A percentile compares a stretch with the other conserved stretches of the same genome.
phyloP scores from a whole-genome alignment of 2,329 filamentous ascomycete species.

The Aspergillus hortae region DNA sequence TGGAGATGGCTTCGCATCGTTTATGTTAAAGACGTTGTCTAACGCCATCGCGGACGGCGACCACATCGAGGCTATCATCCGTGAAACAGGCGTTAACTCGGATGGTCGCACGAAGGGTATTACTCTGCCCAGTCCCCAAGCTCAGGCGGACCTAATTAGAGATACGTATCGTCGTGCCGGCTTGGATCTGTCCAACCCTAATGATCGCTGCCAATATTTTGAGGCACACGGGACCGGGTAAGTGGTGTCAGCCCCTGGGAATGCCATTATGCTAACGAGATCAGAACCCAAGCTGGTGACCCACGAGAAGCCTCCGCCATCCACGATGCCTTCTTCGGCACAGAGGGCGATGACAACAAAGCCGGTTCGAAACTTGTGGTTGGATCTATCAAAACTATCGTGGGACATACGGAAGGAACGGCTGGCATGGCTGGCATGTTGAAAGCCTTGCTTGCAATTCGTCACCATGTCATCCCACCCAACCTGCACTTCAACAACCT shows the following conservation, averaged over 20 bases:
- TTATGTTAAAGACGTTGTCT: too few relatives aligned
- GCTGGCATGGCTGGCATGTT: constrained; percentile 27
- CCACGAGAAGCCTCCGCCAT: constrained; percentile 24
- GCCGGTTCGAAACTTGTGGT: constrained; percentile 15
- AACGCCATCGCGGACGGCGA: constrained; percentile 44
- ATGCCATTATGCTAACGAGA: too few relatives aligned
- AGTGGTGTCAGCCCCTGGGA: too few relatives aligned
- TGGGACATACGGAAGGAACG: constrained; percentile 32
- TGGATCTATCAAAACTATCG: constrained; percentile 28
- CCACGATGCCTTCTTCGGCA: constrained; percentile 16
- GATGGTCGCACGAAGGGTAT: constrained; percentile 18
- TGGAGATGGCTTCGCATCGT: constrained; percentile 44
- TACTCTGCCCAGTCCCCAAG: constrained; percentile 23
- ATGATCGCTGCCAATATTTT: constrained; percentile 34
- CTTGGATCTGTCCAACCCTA: constrained; percentile 19
- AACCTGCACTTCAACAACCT: constrained; percentile 23
- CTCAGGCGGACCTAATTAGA: constrained; percentile 35
- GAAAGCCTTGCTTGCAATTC: constrained; percentile 39
- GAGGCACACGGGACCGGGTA: constrained; percentile 41
- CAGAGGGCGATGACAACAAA: too few relatives aligned
- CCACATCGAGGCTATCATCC: constrained; percentile 34
- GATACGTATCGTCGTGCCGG: constrained; percentile 31
- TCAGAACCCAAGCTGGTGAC: too few relatives aligned
- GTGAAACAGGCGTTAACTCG: constrained; percentile 23
- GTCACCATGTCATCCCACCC: constrained; percentile 31